These are phyloP conservation scores for Fusarium begoniae DNA, from an alignment of 2,329 filamentous ascomycete genomes.

Conservation along the genomic window DNA sequence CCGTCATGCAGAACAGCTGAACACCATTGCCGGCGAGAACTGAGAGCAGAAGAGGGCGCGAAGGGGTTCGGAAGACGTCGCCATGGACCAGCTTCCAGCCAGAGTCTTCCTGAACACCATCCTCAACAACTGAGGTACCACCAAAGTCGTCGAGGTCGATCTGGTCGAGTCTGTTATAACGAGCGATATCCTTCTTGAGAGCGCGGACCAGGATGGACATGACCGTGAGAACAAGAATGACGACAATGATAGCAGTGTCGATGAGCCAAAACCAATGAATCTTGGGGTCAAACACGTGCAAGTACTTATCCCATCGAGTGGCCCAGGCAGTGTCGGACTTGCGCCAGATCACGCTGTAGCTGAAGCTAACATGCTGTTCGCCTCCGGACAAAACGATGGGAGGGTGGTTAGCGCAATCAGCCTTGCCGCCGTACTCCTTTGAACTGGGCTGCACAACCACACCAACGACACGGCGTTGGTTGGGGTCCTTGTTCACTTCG, in stretches of 20 bases:
- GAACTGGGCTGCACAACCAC: slow-evolving; percentile 89
- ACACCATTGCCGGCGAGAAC: slow-evolving; percentile 92
- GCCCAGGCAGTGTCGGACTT: slow-evolving; percentile 89
- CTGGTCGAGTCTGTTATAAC: slow-evolving; percentile 94
- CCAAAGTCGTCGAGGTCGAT: slow-evolving; percentile 90
- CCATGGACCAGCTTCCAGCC: slow-evolving; percentile 99
- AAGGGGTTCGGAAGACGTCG: slow-evolving; percentile 92
- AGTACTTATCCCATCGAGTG: slow-evolving; percentile 98
- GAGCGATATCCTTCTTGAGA: slow-evolving; percentile 91
- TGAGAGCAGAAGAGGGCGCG: slow-evolving; percentile 83
- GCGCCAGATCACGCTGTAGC: slow-evolving; percentile 92
- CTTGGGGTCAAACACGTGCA: slow-evolving; percentile 96
- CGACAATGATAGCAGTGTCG: slow-evolving; percentile 93
- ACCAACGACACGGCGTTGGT: slow-evolving; percentile 88
- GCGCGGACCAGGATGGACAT: slow-evolving; percentile 90
- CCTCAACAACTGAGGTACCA: slow-evolving; percentile 80
- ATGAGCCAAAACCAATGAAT: slow-evolving; percentile 99
- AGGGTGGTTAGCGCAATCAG: slow-evolving; percentile 70
- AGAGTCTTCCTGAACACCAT: slow-evolving; percentile 96
- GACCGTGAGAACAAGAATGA: slow-evolving; percentile 91
- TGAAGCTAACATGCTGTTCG: slow-evolving; percentile 77
- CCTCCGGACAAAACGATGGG: slow-evolving; percentile 70
- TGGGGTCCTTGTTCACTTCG: slow-evolving; percentile 70
- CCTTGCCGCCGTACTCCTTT: slow-evolving; percentile 63
- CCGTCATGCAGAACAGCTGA: slow-evolving; percentile 97